Evolutionary conservation across 2,329 filamentous ascomycete species (phyloP).

Genomic region (Chrysoporthe cubensis): DNA sequence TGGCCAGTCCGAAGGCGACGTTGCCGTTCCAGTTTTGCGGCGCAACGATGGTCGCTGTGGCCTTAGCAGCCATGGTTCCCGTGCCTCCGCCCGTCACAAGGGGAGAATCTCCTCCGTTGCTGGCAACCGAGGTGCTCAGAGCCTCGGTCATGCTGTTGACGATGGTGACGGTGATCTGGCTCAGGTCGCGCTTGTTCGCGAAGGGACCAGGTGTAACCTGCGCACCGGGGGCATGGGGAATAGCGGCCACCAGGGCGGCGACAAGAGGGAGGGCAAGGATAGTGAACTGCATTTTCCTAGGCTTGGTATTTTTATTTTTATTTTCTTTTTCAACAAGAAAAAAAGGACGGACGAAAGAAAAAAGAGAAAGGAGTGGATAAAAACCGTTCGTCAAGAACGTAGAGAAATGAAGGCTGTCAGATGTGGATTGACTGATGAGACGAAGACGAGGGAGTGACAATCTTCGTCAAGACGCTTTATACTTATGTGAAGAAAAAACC

Average conservation of each 20-base stretch:
- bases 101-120: constrained; percentile 14
- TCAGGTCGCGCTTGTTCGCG: constrained; percentile 1
- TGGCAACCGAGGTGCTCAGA: constrained; percentile 22
- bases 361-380: constrained; percentile 11
- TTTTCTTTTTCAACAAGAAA: not conserved
- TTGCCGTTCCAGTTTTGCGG: constrained; percentile 26
- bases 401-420: constrained; percentile 10
- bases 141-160: constrained; percentile 23
- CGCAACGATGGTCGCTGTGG: constrained; percentile 20
- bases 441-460: not conserved
- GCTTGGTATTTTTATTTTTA: too few species aligned
- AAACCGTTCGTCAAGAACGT: constrained; percentile 8
- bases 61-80: constrained; percentile 5
- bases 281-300: constrained; percentile 1
- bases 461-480: not conserved
- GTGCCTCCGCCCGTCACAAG: constrained; percentile 3
- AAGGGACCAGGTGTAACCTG: constrained; percentile 17
- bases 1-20: constrained; percentile 17
- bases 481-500: not conserved
- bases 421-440: not conserved
- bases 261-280: constrained; percentile 20
- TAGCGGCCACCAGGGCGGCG: constrained; percentile 16
- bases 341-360: not conserved
- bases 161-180: constrained; percentile 24
- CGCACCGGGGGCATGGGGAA: constrained; percentile 16